Evolutionary conservation across 108 stramenopile genomes (phyloP).

Genomic region (Cyclotella choctawhatcheeana): DNA sequence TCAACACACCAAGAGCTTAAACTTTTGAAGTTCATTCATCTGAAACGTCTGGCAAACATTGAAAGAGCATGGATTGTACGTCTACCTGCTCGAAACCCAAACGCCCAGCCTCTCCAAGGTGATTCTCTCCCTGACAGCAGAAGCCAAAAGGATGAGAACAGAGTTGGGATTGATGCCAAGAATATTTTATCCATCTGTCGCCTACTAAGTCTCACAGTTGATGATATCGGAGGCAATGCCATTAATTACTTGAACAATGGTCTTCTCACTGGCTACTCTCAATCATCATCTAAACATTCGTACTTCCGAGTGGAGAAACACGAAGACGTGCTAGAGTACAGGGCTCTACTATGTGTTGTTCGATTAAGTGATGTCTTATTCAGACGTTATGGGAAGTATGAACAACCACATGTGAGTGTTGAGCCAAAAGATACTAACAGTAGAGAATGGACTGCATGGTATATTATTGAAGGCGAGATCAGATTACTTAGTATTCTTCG

Average conservation of each 20-base stretch:
- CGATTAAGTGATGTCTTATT: conserved; percentile 59
- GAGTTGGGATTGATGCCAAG: conserved; percentile 53
- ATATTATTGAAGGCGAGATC: conserved; percentile 49
- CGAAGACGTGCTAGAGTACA: conserved; percentile 62
- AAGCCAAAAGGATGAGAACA: conserved; percentile 31
- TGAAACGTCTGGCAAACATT: conserved; percentile 66
- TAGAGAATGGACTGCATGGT: conserved; percentile 53
- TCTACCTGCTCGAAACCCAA: conserved; percentile 48
- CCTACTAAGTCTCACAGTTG: conserved; percentile 61
- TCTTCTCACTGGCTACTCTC: conserved; percentile 17
- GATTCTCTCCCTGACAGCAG: conserved; percentile 7
- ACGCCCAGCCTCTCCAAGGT: conserved; percentile 43
- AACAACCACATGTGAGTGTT: conserved; percentile 4
- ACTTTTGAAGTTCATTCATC: conserved; percentile 66
- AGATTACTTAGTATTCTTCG: conserved; percentile 30
- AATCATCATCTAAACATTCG: background rate
- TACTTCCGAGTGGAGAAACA: conserved; percentile 53
- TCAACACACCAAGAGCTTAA: conserved; percentile 57
- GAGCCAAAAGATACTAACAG: conserved; percentile 31
- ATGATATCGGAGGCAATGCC: conserved; percentile 69
- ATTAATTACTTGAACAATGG: conserved; percentile 53
- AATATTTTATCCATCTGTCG: conserved; percentile 74
- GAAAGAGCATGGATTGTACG: conserved; percentile 61
- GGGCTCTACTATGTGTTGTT: conserved; percentile 64
- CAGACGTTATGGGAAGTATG: conserved; percentile 39